These are phyloP conservation scores for Peronosclerospora sorghi DNA, from an alignment of 352 stramenopile genomes.

Conservation along the genomic window DNA sequence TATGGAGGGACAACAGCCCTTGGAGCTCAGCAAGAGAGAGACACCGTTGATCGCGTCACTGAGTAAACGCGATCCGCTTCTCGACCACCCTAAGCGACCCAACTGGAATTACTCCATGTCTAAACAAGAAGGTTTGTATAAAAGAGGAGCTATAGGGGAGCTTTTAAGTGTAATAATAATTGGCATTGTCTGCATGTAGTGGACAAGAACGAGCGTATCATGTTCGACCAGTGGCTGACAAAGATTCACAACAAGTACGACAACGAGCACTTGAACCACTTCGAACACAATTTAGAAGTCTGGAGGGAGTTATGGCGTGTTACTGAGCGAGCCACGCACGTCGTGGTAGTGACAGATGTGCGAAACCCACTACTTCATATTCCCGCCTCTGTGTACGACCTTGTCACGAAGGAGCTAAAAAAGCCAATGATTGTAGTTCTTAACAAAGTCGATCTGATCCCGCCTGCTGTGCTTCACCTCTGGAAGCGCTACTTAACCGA, in stretches of 20 bases:
- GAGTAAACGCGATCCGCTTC: slow-evolving; percentile 45
- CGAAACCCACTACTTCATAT: slow-evolving; percentile 77
- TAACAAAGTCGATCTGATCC: slow-evolving; percentile 80
- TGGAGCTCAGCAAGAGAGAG: slow-evolving; percentile 41
- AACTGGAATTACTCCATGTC: slow-evolving; percentile 72
- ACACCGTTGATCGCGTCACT: slow-evolving; percentile 48
- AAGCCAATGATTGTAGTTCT: slow-evolving; percentile 77
- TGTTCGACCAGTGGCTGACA: slow-evolving; percentile 82
- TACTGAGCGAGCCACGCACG: slow-evolving; percentile 65
- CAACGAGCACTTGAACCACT: slow-evolving; percentile 74
- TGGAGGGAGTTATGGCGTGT: slow-evolving; percentile 84
- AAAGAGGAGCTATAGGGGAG: background rate
- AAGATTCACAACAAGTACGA: slow-evolving; percentile 79
- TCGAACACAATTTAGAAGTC: slow-evolving; percentile 80
- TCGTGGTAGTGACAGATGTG: slow-evolving; percentile 72
- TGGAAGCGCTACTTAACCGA: slow-evolving; percentile 58
- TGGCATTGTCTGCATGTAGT: slow-evolving; percentile 20
- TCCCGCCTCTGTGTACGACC: slow-evolving; percentile 65
- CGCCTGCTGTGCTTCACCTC: slow-evolving; percentile 37
- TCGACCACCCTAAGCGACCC: slow-evolving; percentile 64
- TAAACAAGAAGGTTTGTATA: slow-evolving; percentile 61
- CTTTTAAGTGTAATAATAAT: slow-evolving; percentile 1
- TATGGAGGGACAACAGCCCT: slow-evolving; percentile 66
- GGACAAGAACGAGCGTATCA: slow-evolving; percentile 69
- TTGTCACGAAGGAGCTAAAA: slow-evolving; percentile 59